These are phyloP conservation scores for Sparassis latifolia DNA, from an alignment of 1,284 basidiomycete genomes.

Conservation along the genomic window DNA sequence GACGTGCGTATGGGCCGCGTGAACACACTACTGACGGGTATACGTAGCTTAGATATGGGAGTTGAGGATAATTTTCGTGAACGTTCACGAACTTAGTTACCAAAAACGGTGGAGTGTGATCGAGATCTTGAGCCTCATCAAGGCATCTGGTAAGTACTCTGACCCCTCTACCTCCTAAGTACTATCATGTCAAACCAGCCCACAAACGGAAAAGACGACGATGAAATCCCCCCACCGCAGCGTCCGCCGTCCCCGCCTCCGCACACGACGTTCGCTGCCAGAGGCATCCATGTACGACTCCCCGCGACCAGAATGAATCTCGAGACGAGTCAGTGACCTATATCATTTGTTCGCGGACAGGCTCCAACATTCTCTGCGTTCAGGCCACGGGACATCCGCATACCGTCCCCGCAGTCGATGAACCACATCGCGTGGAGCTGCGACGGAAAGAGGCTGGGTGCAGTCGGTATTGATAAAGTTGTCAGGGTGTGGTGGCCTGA, in stretches of 20 bases:
- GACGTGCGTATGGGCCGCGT: too few relatives aligned
- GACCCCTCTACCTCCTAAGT: too few relatives aligned
- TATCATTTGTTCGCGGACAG: conserved; percentile 30
- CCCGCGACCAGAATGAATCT: conserved; percentile 6
- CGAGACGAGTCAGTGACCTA: conserved; percentile 14
- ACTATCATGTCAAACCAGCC: conserved; percentile 7
- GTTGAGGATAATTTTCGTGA: too few relatives aligned
- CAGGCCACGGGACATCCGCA: conserved; percentile 67
- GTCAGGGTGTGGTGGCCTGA: conserved; percentile 72
- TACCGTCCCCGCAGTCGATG: conserved; percentile 56
- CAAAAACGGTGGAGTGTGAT: too few relatives aligned
- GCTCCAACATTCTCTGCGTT: conserved; percentile 71
- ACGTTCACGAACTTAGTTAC: too few relatives aligned
- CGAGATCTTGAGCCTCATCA: too few relatives aligned
- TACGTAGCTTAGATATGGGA: too few relatives aligned
- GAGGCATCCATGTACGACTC: conserved; percentile 64
- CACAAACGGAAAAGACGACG: conserved; percentile 30
- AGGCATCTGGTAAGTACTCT: too few relatives aligned
- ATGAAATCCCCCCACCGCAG: conserved; percentile 58
- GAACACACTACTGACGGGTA: too few relatives aligned
- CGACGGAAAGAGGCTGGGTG: conserved; percentile 71
- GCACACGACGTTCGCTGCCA: conserved; percentile 59
- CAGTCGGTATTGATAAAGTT: conserved; percentile 71
- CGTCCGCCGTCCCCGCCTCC: conserved; percentile 67
- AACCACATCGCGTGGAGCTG: conserved; percentile 77